Evolutionary conservation across 768 basidiomycete genomes (phyloP), one percentile per base, ranked within the genome.

Genomic region (Ramaria sp.): DNA sequence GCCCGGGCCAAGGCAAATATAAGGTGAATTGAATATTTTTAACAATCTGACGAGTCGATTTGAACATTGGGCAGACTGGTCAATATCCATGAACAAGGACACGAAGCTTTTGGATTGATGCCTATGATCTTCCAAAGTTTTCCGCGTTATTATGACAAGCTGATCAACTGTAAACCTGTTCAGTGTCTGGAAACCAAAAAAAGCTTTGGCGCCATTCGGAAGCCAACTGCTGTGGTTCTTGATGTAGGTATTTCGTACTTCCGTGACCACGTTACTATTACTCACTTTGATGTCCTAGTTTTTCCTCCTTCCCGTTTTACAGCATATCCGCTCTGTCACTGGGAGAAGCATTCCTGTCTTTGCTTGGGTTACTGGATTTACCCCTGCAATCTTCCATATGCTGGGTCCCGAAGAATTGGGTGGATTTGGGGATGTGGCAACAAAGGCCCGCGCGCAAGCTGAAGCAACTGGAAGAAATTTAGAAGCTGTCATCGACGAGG

Each of bases 381-480:
- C 45, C 19, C 15, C 17, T n/a, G 30, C 17, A 12, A 11, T 9
- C 3, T 1, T 54, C 15, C 53, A 39, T 13, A 7, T 34, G 2
- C 17, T 54, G 19, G 53, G 41, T 4, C 53, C 53, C 11, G 38
- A 39, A 17, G 24, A 22, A 17, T 24, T 54, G 7, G 53, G 53
- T 4, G 53, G 53, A 10, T 45, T 43, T 27, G 53, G 53, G 7
- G 41, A 54, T 30, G 42, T 54, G 1, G 24, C 41, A 19, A 31
- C 9, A 6, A 42, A 54, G 30, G 53, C 53, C 9, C 27, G 19
- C 24, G 34, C 10, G 13, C 41, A 27, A 7, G 53, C 41, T 46
- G 45, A 42, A 43, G 53, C 22, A 27, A 54, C 53, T 22, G 53
- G 53, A 33, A 46, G 39, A 54, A 37, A n/a, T 31, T 3, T 54